A percentile compares a stretch with the other conserved stretches of the same genome.
Conservation (phyloP, 2,329 filamentous ascomycete species). For the Teratosphaeria nubilosa region DNA sequence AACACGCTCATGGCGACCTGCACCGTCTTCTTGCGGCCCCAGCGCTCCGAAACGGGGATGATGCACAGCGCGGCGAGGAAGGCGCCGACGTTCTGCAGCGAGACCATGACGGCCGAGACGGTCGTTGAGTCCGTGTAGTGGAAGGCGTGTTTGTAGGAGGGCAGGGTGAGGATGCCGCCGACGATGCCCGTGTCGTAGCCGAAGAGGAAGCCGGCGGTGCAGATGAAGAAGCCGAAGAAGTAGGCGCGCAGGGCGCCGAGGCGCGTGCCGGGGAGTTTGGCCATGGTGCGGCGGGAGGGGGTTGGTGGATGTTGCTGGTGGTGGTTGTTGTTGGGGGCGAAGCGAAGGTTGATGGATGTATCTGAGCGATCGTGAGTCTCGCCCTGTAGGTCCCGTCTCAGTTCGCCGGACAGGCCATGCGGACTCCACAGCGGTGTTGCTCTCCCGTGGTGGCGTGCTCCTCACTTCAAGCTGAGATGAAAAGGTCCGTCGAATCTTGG, state of each 20-base stretch:
- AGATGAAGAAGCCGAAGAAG: slow-evolving; percentile 1
- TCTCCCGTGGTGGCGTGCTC: not conserved
- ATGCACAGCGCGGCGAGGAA: slow-evolving; percentile 43
- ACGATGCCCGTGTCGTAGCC: slow-evolving; percentile 1
- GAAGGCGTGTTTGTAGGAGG: slow-evolving; percentile 18
- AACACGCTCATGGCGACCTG: slow-evolving; percentile 34
- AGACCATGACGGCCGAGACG: slow-evolving; percentile 32
- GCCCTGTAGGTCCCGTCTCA: too few relatives aligned
- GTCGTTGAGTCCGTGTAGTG: slow-evolving; percentile 18
- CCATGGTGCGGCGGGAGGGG: not conserved
- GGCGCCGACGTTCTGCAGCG: slow-evolving; percentile 43
- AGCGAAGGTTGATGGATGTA: not conserved
- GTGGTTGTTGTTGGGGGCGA: not conserved
- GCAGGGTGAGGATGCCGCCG: slow-evolving; percentile 2
- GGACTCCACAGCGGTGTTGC: not conserved
- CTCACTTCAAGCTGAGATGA: too few relatives aligned
- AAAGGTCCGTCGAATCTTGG: too few relatives aligned
- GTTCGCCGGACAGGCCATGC: not conserved
- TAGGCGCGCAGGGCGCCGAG: not conserved
- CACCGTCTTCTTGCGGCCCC: slow-evolving; percentile 36
- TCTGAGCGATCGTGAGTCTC: too few relatives aligned
- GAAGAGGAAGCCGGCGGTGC: slow-evolving; percentile 1
- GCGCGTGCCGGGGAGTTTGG: not conserved
- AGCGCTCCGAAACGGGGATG: slow-evolving; percentile 37
- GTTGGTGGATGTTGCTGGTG: not conserved